Evolutionary conservation across 352 stramenopile species (phyloP).

Genomic region (Thraustochytrium sp.): DNA sequence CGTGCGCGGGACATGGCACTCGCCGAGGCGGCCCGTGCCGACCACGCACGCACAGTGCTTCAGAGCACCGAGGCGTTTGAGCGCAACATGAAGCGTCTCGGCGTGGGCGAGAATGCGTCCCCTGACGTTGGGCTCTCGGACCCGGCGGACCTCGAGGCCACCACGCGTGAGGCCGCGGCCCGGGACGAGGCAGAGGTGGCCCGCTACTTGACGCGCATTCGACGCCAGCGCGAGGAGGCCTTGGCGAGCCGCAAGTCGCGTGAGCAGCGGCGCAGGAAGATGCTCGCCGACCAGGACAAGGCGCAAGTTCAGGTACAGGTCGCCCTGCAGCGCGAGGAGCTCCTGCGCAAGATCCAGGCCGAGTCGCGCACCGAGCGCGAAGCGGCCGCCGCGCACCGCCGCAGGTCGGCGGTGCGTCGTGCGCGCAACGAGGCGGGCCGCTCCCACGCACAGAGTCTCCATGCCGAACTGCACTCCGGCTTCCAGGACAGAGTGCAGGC

Average conservation of each 20-base stretch:
- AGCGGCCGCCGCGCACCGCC: neutral
- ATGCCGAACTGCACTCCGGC: too few relatives aligned
- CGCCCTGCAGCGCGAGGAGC: neutral
- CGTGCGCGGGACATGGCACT: neutral
- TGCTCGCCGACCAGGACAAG: constrained; percentile 38
- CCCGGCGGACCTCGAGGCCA: neutral
- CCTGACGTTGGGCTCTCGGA: neutral
- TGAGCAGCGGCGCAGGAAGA: constrained; percentile 26
- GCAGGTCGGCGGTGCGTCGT: neutral
- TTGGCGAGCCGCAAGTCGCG: neutral
- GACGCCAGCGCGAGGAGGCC: neutral
- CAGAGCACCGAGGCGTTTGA: constrained; percentile 12
- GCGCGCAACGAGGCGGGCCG: too few relatives aligned
- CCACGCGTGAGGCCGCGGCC: neutral
- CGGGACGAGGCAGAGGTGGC: neutral
- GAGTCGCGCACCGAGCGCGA: neutral
- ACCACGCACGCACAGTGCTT: neutral
- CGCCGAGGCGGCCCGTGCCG: neutral
- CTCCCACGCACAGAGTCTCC: too few relatives aligned
- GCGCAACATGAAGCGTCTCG: constrained; percentile 39
- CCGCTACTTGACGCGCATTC: neutral
- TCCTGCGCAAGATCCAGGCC: neutral
- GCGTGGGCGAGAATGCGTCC: neutral
- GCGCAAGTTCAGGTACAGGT: neutral
- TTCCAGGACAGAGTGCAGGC: too few relatives aligned